Evolutionary conservation across 768 basidiomycete species (phyloP), one percentile per base, ranked within the genome.

Genomic region (Glaciozyma antarctica): DNA sequence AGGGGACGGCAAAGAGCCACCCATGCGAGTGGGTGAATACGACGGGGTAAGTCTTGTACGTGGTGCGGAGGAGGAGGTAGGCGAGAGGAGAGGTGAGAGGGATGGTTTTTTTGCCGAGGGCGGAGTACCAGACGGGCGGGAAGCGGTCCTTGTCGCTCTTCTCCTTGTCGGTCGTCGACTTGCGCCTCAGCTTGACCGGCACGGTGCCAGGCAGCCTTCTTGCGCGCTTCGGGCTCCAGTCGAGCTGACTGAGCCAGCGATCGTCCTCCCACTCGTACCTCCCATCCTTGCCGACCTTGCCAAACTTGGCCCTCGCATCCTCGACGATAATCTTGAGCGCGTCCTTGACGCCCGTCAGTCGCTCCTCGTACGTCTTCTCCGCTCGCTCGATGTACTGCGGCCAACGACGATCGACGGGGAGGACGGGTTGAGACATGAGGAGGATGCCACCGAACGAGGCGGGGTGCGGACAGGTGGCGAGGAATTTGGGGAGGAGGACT

Each of bases 341-440:
- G 26, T 71, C 75, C 70, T 81, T 82, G 48, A 89, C 81, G 49
- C 79, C 81, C n/a, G 81, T 79, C 64, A 87, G 84, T 58, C 94
- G 78, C 60, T 85, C 83, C 28, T 78, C 77, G 77, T 88, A 97
- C 21, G 83, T 85, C 30, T 75, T 76, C 73, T 99, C 94, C 0
- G 94, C 90, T 19, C 80, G 81, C 44, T 81, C 78, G 24, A 97
- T 75, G 76, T 98, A 98, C 17, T 78, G 77, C 67, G 92, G 85
- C 95, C 94, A 98, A 60, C 83, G 81, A 71, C 90, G 81, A 75
- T 98, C 88, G 56, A 98, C 91, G 1, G 90, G 86, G 49, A 99
- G 79, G 73, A 97, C 89, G 58, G 88, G 86, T 22, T 86, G 89
- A 1, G 90, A 88, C 95, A 99, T 98, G 5, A 84, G 84, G 51